A percentile compares a stretch with the other conserved stretches of the same genome.
Conservation (phyloP, 1,139 yeast species). For the Candida sp. region DNA sequence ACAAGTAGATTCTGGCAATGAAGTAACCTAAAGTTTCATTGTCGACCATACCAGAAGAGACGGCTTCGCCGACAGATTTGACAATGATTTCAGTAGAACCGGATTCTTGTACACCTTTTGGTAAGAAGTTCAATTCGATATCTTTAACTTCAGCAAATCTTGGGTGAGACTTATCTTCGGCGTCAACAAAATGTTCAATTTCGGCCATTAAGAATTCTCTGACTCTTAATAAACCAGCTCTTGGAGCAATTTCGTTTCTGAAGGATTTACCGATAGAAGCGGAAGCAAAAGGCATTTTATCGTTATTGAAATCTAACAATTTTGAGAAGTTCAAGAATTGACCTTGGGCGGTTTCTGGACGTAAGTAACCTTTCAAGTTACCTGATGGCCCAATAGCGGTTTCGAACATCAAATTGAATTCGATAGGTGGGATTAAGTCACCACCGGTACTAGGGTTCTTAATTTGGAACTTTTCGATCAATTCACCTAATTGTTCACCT, state of each 20-base stretch:
- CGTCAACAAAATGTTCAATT: conserved; percentile 98
- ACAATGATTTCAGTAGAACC: conserved; percentile 72
- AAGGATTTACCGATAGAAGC: conserved; percentile 98
- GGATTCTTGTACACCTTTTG: conserved; percentile 81
- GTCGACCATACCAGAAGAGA: conserved; percentile 80
- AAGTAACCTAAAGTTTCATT: conserved; percentile 97
- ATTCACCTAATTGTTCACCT: conserved; percentile 87
- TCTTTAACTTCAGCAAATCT: conserved; percentile 76
- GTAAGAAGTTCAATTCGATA: conserved; percentile 70
- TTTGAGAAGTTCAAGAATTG: conserved; percentile 95
- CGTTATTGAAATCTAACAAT: conserved; percentile 91
- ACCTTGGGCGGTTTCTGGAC: conserved; percentile 99
- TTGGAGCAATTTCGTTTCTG: conserved; percentile 98
- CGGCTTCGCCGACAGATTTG: conserved; percentile 87
- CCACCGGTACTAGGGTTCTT: conserved; percentile 91
- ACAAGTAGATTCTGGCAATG: conserved; percentile 85
- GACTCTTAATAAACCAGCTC: conserved; percentile 96
- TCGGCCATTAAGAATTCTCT: conserved; percentile 99
- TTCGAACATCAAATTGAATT: conserved; percentile 98
- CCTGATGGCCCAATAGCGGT: conserved; percentile 99
- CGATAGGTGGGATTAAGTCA: conserved; percentile 82
- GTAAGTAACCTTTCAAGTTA: conserved; percentile 86
- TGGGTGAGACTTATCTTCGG: conserved; percentile 77
- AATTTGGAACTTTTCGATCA: conserved; percentile 77
- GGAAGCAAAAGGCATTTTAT: conserved; percentile 98